Conservation (phyloP, 2,329 filamentous ascomycete species). For the Cladosporium sp. region DNA sequence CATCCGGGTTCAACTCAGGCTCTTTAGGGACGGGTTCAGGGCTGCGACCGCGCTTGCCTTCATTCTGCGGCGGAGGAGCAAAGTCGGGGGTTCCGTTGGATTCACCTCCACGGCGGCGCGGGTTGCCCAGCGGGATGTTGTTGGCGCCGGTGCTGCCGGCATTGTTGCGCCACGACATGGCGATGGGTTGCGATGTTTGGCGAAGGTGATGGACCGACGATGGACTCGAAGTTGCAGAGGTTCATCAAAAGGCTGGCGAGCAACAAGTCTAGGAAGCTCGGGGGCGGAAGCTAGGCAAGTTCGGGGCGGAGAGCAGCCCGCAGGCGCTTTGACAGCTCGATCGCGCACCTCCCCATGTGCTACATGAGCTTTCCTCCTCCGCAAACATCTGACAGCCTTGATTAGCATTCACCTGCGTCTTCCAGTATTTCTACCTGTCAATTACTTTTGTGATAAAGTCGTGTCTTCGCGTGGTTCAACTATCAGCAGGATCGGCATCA, state of each 20-base stretch:
- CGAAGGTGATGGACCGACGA: constrained; percentile 3
- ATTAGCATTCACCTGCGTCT: too few species aligned
- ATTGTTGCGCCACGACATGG: constrained; percentile 61
- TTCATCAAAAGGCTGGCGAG: not conserved
- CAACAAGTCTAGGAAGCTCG: too few species aligned
- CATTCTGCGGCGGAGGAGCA: constrained; percentile 34
- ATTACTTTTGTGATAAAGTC: too few species aligned
- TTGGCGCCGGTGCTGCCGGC: constrained; percentile 94
- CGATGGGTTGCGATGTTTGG: constrained; percentile 13
- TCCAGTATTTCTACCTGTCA: too few species aligned
- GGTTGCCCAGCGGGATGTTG: constrained; percentile 88
- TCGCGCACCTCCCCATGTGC: not conserved
- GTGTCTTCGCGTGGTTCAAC: too few species aligned
- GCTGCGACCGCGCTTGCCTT: constrained; percentile 83
- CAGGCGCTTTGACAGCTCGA: not conserved
- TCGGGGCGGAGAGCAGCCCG: not conserved
- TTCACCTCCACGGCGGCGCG: constrained; percentile 71
- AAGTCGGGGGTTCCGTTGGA: constrained; percentile 40
- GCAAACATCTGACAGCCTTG: too few species aligned
- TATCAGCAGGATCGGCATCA: too few species aligned
- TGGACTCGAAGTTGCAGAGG: not conserved
- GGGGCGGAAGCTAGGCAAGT: not conserved
- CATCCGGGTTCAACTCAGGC: constrained; percentile 53
- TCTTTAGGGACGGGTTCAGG: constrained; percentile 46
- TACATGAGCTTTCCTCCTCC: too few species aligned